phyloP scores from a whole-genome alignment of 2,329 filamentous ascomycete species.

The Colletotrichum sansevieriae region DNA sequence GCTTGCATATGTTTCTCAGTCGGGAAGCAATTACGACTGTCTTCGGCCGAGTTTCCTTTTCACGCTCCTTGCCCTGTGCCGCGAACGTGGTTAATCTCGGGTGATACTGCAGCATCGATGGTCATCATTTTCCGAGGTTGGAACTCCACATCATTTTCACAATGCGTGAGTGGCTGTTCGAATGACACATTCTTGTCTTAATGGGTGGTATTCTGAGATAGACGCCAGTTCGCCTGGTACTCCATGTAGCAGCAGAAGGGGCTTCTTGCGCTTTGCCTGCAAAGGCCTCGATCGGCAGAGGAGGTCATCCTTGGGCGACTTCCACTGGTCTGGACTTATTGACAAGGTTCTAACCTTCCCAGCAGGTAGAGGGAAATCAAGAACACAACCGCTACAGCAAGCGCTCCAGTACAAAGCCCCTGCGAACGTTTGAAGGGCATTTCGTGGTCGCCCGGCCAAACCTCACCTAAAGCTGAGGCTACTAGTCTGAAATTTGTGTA shows the following conservation, averaged over 20 bases:
- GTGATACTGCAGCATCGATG: slow-evolving; percentile 38
- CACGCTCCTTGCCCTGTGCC: slow-evolving; percentile 8
- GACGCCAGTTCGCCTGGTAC: slow-evolving; percentile 9
- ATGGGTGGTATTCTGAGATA: neutral
- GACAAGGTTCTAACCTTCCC: slow-evolving; percentile 28
- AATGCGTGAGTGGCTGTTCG: neutral
- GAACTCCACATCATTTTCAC: neutral
- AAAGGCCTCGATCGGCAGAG: no score
- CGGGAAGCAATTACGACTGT: slow-evolving; percentile 23
- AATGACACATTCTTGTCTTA: neutral
- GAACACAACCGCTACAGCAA: slow-evolving; percentile 15
- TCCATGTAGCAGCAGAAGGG: neutral
- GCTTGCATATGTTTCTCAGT: slow-evolving; percentile 29
- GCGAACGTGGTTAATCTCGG: slow-evolving; percentile 45
- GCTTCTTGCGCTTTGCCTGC: neutral
- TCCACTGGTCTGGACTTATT: slow-evolving; percentile 15
- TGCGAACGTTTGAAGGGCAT: slow-evolving; percentile 5
- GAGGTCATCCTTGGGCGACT: slow-evolving; percentile 14
- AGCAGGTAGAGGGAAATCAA: slow-evolving; percentile 19
- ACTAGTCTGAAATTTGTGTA: slow-evolving; percentile 24
- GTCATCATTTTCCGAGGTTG: slow-evolving; percentile 18
- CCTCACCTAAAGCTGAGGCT: slow-evolving; percentile 3
- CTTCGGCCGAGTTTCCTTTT: slow-evolving; percentile 31
- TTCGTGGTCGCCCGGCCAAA: slow-evolving; percentile 25
- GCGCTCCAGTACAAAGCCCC: slow-evolving; percentile 24